A percentile compares a stretch with the other conserved stretches of the same genome.
Conservation (phyloP, 1,284 basidiomycete genomes). For the Schizophyllum amplum region DNA sequence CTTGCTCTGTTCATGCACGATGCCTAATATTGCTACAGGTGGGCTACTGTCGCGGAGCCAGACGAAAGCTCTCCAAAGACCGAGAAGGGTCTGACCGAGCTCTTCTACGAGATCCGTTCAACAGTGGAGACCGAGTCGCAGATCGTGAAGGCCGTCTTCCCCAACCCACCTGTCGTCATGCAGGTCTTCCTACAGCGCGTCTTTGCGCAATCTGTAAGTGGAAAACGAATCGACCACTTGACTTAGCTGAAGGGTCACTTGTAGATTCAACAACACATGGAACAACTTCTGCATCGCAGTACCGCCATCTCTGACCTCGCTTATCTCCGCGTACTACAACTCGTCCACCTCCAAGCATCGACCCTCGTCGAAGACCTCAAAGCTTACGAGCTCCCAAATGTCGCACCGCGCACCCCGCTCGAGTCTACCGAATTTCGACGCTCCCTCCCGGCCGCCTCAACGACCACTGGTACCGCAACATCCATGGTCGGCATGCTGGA, state of each 20-base stretch:
- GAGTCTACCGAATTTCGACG: slow-evolving; percentile 53
- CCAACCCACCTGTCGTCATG: slow-evolving; percentile 96
- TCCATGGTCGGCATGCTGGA: slow-evolving; percentile 84
- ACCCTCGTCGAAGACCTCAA: slow-evolving; percentile 89
- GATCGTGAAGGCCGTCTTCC: slow-evolving; percentile 98
- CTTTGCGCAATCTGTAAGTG: slow-evolving; percentile 90
- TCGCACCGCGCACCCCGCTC: slow-evolving; percentile 49
- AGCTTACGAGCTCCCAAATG: slow-evolving; percentile 76
- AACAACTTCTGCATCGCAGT: slow-evolving; percentile 73
- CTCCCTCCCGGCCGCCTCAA: slow-evolving; percentile 36
- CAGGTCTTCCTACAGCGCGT: slow-evolving; percentile 97
- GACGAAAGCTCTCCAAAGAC: slow-evolving; percentile 70
- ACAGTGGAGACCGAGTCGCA: slow-evolving; percentile 96
- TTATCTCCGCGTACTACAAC: slow-evolving; percentile 85
- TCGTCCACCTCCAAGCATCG: slow-evolving; percentile 79
- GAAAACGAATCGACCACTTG: background rate
- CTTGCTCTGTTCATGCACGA: slow-evolving; percentile 4
- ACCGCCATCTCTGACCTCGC: slow-evolving; percentile 78
- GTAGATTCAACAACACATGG: slow-evolving; percentile 93
- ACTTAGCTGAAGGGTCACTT: no score
- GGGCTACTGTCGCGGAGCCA: slow-evolving; percentile 77
- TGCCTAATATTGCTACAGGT: slow-evolving; percentile 39
- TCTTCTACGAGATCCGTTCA: slow-evolving; percentile 83
- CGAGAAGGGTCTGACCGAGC: slow-evolving; percentile 73
- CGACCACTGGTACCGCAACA: slow-evolving; percentile 38